Evolutionary conservation across 192 early-diverging fungal species (phyloP), one percentile per base, ranked within the genome.

Genomic region (Linnemannia exigua): DNA sequence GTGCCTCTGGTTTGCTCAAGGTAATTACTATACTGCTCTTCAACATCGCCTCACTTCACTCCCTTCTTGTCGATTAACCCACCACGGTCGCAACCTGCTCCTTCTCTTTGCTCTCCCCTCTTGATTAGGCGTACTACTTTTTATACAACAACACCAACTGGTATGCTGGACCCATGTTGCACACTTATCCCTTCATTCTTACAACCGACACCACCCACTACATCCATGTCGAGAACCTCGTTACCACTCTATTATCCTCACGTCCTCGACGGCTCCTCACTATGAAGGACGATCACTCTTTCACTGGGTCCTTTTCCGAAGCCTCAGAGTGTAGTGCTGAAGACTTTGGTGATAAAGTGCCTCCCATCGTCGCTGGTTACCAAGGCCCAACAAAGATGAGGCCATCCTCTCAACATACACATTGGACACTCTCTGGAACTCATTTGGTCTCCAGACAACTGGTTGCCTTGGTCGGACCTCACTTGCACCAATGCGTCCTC

Each of bases 121-220:
- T 51, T 69, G 35, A 31, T 8, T 80, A 86, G 84, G 74, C 84
- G 0, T 86, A 80, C 41, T 70, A 86, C 35, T 86, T 86, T 58
- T n/a, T 86, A 19, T 80, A 86, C 78, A 86, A 86, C 58, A 86
- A 86, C 70, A 80, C 84, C 38, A 79, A 80, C 22, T 80, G 76
- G 84, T 72, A 77, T 58, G 84, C 84, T 25, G 84, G 84, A 44
- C 84, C 84, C 3, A 76, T 80, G 25, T 52, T 80, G n/a, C 74
- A 76, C 4, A 79, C 78, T 35, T 80, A 86, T 22, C 78, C 84
- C 1, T 86, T 79, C 54, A 72, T 86, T 5, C 66, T 86, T 6
- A 80, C 73, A n/a, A 86, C 78, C 5, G 84, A 86, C 47, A 86
- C 84, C 20, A 86, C 84, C 1, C 84, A 86, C 19, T 86, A 80